A percentile compares a stretch with the other conserved stretches of the same genome.
Evolutionary conservation across 2,329 filamentous ascomycete species (phyloP).

Genomic region (Gliomastix tumulicola): DNA sequence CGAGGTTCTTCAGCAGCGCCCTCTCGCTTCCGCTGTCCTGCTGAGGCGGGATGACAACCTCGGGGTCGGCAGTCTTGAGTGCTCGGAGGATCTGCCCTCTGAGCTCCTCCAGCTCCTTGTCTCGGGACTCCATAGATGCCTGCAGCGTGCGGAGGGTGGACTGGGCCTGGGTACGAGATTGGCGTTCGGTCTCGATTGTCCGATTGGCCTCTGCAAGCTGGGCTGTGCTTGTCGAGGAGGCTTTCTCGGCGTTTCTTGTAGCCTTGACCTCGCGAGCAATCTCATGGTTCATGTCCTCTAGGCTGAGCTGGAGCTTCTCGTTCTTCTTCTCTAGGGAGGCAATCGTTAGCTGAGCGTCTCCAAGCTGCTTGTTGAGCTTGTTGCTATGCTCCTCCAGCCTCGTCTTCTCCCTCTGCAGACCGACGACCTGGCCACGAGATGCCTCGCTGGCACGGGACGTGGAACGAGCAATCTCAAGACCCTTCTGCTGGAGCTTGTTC

Average conservation of each 20-base stretch:
- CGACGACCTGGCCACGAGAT: conserved; percentile 67
- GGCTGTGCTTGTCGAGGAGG: conserved; percentile 68
- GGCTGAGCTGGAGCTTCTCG: conserved; percentile 79
- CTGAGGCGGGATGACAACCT: conserved; percentile 56
- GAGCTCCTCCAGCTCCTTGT: conserved; percentile 74
- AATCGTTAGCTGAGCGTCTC: conserved; percentile 75
- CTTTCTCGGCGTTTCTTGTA: conserved; percentile 84
- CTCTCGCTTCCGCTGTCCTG: conserved; percentile 54
- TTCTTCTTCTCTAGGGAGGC: conserved; percentile 88
- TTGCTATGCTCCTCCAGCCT: conserved; percentile 77
- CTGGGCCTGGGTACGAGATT: conserved; percentile 79
- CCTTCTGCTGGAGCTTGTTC: conserved; percentile 97
- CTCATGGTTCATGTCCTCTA: conserved; percentile 92
- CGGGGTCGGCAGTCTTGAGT: conserved; percentile 82
- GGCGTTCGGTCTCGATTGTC: conserved; percentile 83
- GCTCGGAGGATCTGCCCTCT: conserved; percentile 73
- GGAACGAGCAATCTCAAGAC: conserved; percentile 88
- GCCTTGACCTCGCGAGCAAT: conserved; percentile 84
- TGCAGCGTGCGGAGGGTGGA: conserved; percentile 78
- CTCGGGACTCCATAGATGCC: conserved; percentile 67
- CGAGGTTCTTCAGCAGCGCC: conserved; percentile 67
- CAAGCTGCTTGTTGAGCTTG: conserved; percentile 75
- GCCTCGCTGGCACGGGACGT: conserved; percentile 80
- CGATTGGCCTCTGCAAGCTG: conserved; percentile 87
- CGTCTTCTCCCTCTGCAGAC: conserved; percentile 75